Evolutionary conservation across 2,329 filamentous ascomycete species (phyloP).

Genomic region (Pestalotiopsis sp.): DNA sequence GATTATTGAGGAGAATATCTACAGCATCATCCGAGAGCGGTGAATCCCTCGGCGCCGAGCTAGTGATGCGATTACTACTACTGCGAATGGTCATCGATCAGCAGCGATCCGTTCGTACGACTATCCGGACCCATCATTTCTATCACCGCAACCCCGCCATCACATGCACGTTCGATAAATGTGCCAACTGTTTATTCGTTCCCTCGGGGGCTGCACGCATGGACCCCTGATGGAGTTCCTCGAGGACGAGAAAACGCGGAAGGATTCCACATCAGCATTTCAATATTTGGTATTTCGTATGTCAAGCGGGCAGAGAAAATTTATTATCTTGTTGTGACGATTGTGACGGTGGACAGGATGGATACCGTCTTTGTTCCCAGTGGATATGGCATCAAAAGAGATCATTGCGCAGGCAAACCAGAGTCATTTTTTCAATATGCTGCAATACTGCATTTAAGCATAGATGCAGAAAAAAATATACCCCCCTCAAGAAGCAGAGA

Average conservation of each 20-base stretch:
- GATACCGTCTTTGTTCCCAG: background rate
- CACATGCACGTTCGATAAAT: background rate
- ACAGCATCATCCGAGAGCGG: background rate
- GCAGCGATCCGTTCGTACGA: background rate
- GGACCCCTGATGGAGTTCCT: background rate
- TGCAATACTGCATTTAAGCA: background rate
- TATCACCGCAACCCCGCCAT: background rate
- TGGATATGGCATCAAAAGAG: slow-evolving; percentile 2
- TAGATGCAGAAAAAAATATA: slow-evolving; percentile 5
- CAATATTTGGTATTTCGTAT: background rate
- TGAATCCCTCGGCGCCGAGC: background rate
- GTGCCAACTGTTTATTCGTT: background rate
- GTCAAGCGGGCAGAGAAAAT: background rate
- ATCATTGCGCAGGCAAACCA: slow-evolving; percentile 11
- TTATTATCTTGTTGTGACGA: background rate
- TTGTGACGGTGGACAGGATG: background rate
- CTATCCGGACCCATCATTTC: background rate
- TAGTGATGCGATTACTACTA: background rate
- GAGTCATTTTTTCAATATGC: background rate
- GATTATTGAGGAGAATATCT: background rate
- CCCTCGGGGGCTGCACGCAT: background rate
- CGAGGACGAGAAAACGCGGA: background rate
- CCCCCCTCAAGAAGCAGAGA: background rate
- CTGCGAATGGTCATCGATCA: background rate
- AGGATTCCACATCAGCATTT: background rate